A percentile compares a stretch with the other conserved stretches of the same genome.
Conservation (phyloP, 805 yeast species). For the Komagataella kurtzmanii region DNA sequence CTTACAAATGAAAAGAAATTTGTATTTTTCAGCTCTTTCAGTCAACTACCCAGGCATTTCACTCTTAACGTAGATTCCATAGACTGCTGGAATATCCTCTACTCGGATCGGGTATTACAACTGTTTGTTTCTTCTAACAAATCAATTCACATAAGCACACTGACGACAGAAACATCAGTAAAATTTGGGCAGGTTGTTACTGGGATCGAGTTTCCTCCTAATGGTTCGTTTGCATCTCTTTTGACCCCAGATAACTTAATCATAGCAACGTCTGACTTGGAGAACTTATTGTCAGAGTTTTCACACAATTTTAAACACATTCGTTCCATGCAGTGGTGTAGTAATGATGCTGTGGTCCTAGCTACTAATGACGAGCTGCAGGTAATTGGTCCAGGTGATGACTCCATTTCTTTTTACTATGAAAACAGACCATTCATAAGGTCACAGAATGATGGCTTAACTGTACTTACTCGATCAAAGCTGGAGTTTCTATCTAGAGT, state of each 20-base stretch:
- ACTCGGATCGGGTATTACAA: not conserved
- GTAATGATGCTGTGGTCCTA: conserved; percentile 65
- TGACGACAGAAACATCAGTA: not conserved
- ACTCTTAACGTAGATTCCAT: not conserved
- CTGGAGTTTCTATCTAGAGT: conserved; percentile 59
- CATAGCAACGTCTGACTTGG: conserved; percentile 27
- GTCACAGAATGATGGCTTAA: conserved; percentile 59
- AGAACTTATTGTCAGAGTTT: not conserved
- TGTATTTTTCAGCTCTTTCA: conserved; percentile 7
- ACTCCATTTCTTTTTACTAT: conserved; percentile 38
- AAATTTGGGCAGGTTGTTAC: not conserved
- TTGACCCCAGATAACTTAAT: conserved; percentile 22
- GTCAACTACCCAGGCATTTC: not conserved
- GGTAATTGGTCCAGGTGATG: conserved; percentile 60
- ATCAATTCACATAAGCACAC: not conserved
- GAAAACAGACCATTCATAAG: conserved; percentile 25
- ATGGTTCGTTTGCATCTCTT: conserved; percentile 38
- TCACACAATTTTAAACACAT: conserved; percentile 24
- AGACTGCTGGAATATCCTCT: not conserved
- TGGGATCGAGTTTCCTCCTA: conserved; percentile 30
- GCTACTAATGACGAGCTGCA: conserved; percentile 47
- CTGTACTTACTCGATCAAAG: conserved; percentile 42
- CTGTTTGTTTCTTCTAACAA: not conserved
- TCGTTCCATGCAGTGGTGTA: conserved; percentile 62
- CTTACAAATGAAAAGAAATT: conserved; percentile 27